A percentile compares a stretch with the other conserved stretches of the same genome.
Evolutionary conservation across 768 basidiomycete genomes (phyloP).

Genomic region (Leucosporidium creatinivorum): DNA sequence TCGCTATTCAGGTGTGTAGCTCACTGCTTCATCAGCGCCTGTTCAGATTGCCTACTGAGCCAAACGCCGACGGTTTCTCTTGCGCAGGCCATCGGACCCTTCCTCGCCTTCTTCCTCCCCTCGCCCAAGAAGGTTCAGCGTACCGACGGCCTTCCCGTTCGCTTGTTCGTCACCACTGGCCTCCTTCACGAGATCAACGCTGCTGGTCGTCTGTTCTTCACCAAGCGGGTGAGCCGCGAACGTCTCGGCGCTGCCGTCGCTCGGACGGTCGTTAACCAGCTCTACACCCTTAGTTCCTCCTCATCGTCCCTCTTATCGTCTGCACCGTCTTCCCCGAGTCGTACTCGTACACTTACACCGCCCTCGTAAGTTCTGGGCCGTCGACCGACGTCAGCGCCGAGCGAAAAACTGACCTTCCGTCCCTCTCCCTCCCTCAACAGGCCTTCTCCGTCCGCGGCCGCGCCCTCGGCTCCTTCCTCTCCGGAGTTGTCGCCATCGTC

Average conservation of each 20-base stretch:
- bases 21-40: neutral
- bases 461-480: slow-evolving; percentile 22
- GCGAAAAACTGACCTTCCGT: no score
- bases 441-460: slow-evolving; percentile 22
- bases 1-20: neutral
- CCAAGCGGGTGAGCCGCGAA: neutral
- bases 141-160: slow-evolving; percentile 15
- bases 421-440: neutral
- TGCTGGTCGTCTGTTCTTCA: slow-evolving; percentile 19
- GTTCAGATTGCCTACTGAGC: neutral
- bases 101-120: slow-evolving; percentile 18
- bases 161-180: slow-evolving; percentile 10
- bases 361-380: neutral
- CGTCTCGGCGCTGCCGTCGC: no score
- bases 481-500: slow-evolving; percentile 17
- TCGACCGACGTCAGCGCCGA: no score
- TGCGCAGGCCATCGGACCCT: slow-evolving; percentile 11
- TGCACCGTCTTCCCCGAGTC: slow-evolving; percentile 22
- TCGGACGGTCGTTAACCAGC: neutral
- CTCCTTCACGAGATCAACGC: slow-evolving; percentile 11
- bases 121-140: slow-evolving; percentile 21
- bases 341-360: slow-evolving; percentile 14
- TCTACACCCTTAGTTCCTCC: slow-evolving; percentile 3
- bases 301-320: slow-evolving; percentile 20
- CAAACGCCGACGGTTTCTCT: no score